Conservation (phyloP, 148 eudicot species). For the Fallopia convolvulus region DNA sequence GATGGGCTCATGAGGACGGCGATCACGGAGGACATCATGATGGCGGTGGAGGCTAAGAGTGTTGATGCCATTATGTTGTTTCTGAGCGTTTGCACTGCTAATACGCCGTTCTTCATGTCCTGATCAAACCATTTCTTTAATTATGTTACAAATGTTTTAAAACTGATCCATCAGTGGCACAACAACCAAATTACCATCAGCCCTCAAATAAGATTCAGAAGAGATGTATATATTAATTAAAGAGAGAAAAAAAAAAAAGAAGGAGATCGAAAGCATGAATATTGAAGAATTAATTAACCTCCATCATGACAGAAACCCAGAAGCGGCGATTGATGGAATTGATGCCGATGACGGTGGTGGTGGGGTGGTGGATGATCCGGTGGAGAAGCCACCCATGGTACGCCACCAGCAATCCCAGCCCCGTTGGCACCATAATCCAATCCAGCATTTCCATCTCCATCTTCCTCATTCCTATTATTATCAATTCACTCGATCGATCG, state of each 20-base stretch:
- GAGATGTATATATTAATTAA: too few relatives aligned
- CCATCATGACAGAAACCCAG: constrained; percentile 89
- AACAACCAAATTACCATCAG: too few relatives aligned
- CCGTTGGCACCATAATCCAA: constrained; percentile 56
- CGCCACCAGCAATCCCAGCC: constrained; percentile 44
- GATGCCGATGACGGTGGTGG: constrained; percentile 66
- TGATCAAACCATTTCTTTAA: constrained; percentile 15
- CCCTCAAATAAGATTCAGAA: too few relatives aligned
- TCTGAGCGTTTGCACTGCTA: constrained; percentile 84
- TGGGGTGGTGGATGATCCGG: constrained; percentile 41
- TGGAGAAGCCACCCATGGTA: constrained; percentile 62
- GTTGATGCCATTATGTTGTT: constrained; percentile 99
- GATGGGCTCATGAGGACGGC: constrained; percentile 59
- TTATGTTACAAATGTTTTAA: too few relatives aligned
- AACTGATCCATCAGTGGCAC: too few relatives aligned
- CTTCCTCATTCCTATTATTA: background rate
- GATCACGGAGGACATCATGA: constrained; percentile 82
- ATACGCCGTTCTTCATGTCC: constrained; percentile 72
- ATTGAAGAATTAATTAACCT: constrained; percentile 26
- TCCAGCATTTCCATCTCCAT: constrained; percentile 33
- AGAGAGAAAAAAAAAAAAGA: too few relatives aligned
- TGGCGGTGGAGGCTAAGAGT: constrained; percentile 72
- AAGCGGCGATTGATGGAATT: constrained; percentile 74
- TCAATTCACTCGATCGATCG: too few relatives aligned
- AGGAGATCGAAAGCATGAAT: too few relatives aligned